These are phyloP conservation scores for Eimeria brunetti DNA, from an alignment of 169 alveolate genomes.

Conservation along the genomic window DNA sequence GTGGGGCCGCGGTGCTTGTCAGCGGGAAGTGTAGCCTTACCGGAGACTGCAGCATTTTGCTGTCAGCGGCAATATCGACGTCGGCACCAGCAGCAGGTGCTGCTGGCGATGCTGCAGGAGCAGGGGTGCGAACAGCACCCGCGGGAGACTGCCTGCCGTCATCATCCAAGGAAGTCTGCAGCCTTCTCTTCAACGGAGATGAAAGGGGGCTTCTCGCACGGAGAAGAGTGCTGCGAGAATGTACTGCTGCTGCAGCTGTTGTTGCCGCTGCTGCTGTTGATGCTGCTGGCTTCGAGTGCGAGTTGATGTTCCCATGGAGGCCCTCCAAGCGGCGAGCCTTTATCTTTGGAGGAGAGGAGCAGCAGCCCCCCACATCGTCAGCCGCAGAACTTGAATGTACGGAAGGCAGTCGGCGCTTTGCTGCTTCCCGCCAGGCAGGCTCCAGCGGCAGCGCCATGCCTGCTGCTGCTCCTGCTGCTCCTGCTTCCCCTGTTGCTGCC, in stretches of 20 bases:
- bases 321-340: slow-evolving; percentile 70
- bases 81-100: background rate
- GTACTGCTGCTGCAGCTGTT: background rate
- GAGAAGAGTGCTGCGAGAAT: background rate
- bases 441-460: slow-evolving; percentile 75
- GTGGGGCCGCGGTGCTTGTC: slow-evolving; percentile 12
- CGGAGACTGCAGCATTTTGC: slow-evolving; percentile 60
- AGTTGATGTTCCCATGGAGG: background rate
- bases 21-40: slow-evolving; percentile 51
- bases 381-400: background rate
- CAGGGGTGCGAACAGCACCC: background rate
- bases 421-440: slow-evolving; percentile 65
- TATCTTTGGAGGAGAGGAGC: slow-evolving; percentile 53
- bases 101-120: background rate
- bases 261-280: background rate
- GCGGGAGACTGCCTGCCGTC: background rate
- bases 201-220: slow-evolving; percentile 38
- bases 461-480: slow-evolving; percentile 23
- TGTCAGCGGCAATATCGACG: background rate
- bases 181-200: slow-evolving; percentile 54
- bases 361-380: slow-evolving; percentile 20
- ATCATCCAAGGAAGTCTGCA: slow-evolving; percentile 24
- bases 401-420: slow-evolving; percentile 71
- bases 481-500: background rate
- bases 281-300: slow-evolving; percentile 12